phyloP scores from a whole-genome alignment of 1,284 basidiomycete genomes.

The Thecaphora thlaspeos region DNA sequence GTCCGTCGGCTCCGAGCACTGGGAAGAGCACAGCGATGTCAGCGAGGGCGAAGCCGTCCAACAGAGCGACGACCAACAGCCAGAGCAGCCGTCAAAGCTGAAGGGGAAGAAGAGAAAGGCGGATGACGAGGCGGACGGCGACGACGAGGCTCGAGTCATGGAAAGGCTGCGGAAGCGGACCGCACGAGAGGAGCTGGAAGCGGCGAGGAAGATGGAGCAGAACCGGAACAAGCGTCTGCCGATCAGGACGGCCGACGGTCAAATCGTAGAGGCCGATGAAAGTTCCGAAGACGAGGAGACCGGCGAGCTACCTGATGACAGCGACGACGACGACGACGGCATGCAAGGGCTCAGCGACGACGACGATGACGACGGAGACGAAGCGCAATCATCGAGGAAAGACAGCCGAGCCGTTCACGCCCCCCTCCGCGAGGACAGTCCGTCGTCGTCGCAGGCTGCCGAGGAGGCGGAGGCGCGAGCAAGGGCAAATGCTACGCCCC shows the following conservation, averaged over 20 bases:
- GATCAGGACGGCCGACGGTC: conserved; percentile 7
- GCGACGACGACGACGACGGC: conserved; percentile 4
- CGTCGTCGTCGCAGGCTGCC: conserved; percentile 1
- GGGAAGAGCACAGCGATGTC: conserved; percentile 29
- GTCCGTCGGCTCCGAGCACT: conserved; percentile 56
- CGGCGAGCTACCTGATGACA: conserved; percentile 7
- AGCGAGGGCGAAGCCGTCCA: conserved; percentile 31
- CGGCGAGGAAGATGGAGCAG: conserved; percentile 5
- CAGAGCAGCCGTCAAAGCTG: not conserved
- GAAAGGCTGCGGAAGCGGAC: conserved; percentile 28
- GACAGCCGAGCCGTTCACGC: conserved; percentile 38
- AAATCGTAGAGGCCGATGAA: conserved; percentile 9
- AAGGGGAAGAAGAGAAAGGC: conserved; percentile 12
- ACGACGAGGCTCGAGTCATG: conserved; percentile 40
- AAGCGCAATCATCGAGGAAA: conserved; percentile 1
- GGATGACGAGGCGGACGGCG: conserved; percentile 1
- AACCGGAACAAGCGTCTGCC: conserved; percentile 25
- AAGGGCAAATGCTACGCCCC: conserved; percentile 2
- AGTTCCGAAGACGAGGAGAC: conserved; percentile 2
- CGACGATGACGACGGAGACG: conserved; percentile 11
- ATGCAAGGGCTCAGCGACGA: conserved; percentile 5
- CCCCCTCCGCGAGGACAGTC: conserved; percentile 14
- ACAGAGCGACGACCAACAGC: conserved; percentile 9
- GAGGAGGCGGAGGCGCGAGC: conserved; percentile 6
- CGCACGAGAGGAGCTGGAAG: conserved; percentile 19